Percentiles rank a stretch among this genome's conserved stretches.
These are phyloP conservation scores for Primulina huaijiensis DNA, from an alignment of 257 asterid genomes.

Conservation along the genomic window DNA sequence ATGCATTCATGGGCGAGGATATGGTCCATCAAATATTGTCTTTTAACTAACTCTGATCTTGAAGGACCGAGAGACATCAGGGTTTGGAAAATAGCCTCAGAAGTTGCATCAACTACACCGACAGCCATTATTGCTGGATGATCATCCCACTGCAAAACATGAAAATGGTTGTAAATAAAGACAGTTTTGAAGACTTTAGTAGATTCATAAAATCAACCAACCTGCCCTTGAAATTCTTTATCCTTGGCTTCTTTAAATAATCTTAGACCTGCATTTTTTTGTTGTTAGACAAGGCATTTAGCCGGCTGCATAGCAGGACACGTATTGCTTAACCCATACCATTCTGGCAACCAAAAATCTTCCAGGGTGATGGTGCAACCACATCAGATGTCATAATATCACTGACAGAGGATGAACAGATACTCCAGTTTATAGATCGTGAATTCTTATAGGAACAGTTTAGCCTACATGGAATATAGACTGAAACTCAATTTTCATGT, in stretches of 20 bases:
- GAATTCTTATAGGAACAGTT: slow-evolving; percentile 55
- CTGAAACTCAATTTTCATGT: neutral
- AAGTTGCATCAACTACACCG: slow-evolving; percentile 87
- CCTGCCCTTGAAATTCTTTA: slow-evolving; percentile 61
- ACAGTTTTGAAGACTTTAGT: slow-evolving; percentile 14
- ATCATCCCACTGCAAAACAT: slow-evolving; percentile 63
- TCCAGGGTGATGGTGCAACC: slow-evolving; percentile 96
- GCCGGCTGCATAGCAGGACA: slow-evolving; percentile 22
- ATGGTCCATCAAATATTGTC: slow-evolving; percentile 13
- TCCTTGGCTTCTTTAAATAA: slow-evolving; percentile 93
- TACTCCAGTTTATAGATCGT: slow-evolving; percentile 72
- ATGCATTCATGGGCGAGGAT: neutral
- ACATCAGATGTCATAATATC: slow-evolving; percentile 82
- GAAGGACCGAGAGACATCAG: slow-evolving; percentile 97
- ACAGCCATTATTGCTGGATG: slow-evolving; percentile 98
- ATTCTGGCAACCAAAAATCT: slow-evolving; percentile 87
- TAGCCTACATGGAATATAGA: slow-evolving; percentile 41
- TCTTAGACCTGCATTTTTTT: slow-evolving; percentile 63
- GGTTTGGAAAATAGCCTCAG: slow-evolving; percentile 88
- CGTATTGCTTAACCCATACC: slow-evolving; percentile 47
- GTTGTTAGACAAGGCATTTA: slow-evolving; percentile 30
- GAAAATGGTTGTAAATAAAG: slow-evolving; percentile 20
- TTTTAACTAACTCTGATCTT: slow-evolving; percentile 83
- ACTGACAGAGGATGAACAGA: slow-evolving; percentile 58
- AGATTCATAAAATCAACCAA: slow-evolving; percentile 21